Evolutionary conservation across 257 asterid genomes (phyloP), one percentile per base, ranked within the genome.

Genomic region (Solanum dulcamara): DNA sequence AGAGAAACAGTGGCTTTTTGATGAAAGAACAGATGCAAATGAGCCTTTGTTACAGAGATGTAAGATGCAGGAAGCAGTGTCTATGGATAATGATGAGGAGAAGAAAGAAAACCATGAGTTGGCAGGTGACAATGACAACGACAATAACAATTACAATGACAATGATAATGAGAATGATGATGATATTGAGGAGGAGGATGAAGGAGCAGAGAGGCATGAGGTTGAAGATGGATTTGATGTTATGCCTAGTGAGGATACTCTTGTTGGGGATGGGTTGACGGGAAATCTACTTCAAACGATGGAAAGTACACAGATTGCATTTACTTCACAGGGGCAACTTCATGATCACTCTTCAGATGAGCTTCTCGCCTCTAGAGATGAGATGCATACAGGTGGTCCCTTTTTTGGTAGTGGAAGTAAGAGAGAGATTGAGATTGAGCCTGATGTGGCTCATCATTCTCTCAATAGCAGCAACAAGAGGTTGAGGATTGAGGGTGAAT

Each of bases 221-320:
- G 88, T n/a, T 3, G 91, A 84, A 55, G 85, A 91, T 22, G 81
- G 88, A 32, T 90, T 89, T 89, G 88, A 89, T 86, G 86, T 84
- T 89, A 87, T 85, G 50, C 88, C 89, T 4, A 84, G 81, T 55
- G 93, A 85, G 48, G 87, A 87, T 72, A 60, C 86, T 81, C 89
- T 90, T 66, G 95, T 87, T 83, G 95, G 87, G 37, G 91, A 94
- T 30, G 97, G 91, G 28, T 88, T 88, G 75, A 87, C 96, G 0
- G 98, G 96, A 18, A 94, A 94, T 89, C 90, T 91, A 51, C 93
- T 96, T 84, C 93, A 91, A 88, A 88, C 89, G 46, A 81, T 93
- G 93, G 97, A 91, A 67, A 83, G 79, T 42, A 88, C 80, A 87
- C 92, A 90, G 33, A 87, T 92, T 28, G 86, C 81, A 71, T 93